Conservation (phyloP, 192 early-diverging fungal species). For the Anaeromyces robustus region DNA sequence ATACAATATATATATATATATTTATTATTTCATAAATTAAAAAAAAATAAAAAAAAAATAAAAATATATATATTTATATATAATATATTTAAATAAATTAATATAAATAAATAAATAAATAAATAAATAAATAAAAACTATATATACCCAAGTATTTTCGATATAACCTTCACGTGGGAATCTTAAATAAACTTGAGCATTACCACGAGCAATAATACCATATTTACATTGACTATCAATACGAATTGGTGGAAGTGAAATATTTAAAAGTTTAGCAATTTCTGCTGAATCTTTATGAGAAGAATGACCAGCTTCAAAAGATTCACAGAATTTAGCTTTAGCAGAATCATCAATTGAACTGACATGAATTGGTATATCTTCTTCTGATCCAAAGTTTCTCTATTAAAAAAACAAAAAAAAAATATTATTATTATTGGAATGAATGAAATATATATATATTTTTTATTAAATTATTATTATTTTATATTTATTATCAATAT, state of each 20-base stretch:
- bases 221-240: conserved; percentile 99
- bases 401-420: too few relatives aligned
- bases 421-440: too few relatives aligned
- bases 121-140: not conserved
- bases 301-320: conserved; percentile 82
- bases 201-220: conserved; percentile 72
- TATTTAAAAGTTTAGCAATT: conserved; percentile 63
- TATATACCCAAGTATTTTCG: conserved; percentile 91
- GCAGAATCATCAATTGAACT: conserved; percentile 24
- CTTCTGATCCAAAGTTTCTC: conserved; percentile 26
- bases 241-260: conserved; percentile 58
- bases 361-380: conserved; percentile 50
- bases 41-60: too few relatives aligned
- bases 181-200: conserved; percentile 85
- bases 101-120: too few relatives aligned
- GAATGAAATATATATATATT: not conserved
- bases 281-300: conserved; percentile 61
- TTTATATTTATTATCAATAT: too few relatives aligned
- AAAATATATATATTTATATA: too few relatives aligned
- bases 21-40: not conserved
- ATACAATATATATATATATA: conserved; percentile 8
- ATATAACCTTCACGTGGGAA: conserved; percentile 69
- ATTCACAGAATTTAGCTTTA: conserved; percentile 81
- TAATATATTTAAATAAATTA: too few relatives aligned
- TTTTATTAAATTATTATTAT: not conserved